Evolutionary conservation across 192 early-diverging fungal species (phyloP), one percentile per base, ranked within the genome.

Genomic region (Fimicolochytrium jonesii): DNA sequence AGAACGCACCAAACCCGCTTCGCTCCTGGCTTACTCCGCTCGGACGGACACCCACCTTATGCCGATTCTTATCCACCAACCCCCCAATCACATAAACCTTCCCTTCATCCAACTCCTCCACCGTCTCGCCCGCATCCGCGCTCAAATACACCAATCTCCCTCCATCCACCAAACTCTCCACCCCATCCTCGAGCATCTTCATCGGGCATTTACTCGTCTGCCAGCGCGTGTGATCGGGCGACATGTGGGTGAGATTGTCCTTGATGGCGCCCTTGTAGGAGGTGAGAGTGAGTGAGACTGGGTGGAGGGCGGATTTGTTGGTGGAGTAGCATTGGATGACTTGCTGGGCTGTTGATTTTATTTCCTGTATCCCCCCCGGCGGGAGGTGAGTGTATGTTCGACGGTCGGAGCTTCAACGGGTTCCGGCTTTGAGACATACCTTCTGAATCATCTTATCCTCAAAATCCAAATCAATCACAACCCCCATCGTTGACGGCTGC

Each of bases 71-170:
- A 62, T 98, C 96, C 0, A 98, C 96, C 44, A 98, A 82, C 0
- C 93, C 93, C 32, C 96, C 96, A 66, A 98, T 87, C 15, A 98
- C 66, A 69, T 98, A 98, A 4, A 84, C 74, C 43, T 88, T 91
- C 0, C 61, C 62, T n/a, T 81, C 78, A 4, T 94, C 91, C 32
- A 98, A 68, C 6, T 71, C 61, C 2, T 79, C 64, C 17, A 92
- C 58, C 15, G 77, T 76, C 50, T 91, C 87, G 6, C 83, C 78
- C 13, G 92, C 88, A 61, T 98, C 96, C 1, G 94, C 96, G 0
- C 90, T 90, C 43, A 98, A 68, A 66, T 98, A 97, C 4, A 95
- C 87, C 23, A 95, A 64, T 69, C 63, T 4, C 79, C 45, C 35
- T 70, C 64, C 34, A 67, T 69, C 71, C 76, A 72, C 32, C 72